Percentiles rank a stretch among this genome's conserved stretches.
These are phyloP conservation scores for Ammopiptanthus mongolicus DNA, from an alignment of 306 rosid genomes.

Conservation along the genomic window DNA sequence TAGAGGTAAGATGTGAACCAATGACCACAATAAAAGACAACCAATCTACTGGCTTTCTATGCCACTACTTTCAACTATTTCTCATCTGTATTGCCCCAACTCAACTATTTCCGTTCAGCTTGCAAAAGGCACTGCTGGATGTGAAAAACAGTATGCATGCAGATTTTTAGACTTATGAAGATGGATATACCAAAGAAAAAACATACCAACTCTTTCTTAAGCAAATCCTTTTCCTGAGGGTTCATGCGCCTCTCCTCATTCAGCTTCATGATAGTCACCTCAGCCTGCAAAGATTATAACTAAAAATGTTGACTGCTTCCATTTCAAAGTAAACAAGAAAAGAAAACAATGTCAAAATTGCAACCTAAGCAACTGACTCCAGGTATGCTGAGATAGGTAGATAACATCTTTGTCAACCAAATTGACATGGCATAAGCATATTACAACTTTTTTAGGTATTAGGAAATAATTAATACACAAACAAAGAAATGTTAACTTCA, in stretches of 20 bases:
- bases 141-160: no score
- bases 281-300: constrained; percentile 58
- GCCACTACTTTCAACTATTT: no score
- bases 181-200: no score
- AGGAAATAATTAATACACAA: not conserved
- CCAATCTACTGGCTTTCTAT: no score
- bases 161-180: no score
- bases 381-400: no score
- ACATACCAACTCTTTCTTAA: constrained; percentile 71
- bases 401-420: constrained; percentile 9
- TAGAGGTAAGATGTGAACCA: no score
- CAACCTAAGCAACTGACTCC: constrained; percentile 15
- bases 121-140: no score
- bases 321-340: not conserved
- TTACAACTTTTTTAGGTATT: not conserved
- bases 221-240: constrained; percentile 47
- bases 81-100: not conserved
- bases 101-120: no score
- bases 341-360: not conserved
- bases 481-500: not conserved
- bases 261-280: constrained; percentile 49
- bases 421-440: not conserved
- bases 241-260: constrained; percentile 50
- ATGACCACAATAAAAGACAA: no score
- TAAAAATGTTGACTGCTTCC: constrained; percentile 8